Percentiles rank a stretch among this genome's conserved stretches.
phyloP scores from a whole-genome alignment of 2,329 filamentous ascomycete species.

The Venturia effusa region DNA sequence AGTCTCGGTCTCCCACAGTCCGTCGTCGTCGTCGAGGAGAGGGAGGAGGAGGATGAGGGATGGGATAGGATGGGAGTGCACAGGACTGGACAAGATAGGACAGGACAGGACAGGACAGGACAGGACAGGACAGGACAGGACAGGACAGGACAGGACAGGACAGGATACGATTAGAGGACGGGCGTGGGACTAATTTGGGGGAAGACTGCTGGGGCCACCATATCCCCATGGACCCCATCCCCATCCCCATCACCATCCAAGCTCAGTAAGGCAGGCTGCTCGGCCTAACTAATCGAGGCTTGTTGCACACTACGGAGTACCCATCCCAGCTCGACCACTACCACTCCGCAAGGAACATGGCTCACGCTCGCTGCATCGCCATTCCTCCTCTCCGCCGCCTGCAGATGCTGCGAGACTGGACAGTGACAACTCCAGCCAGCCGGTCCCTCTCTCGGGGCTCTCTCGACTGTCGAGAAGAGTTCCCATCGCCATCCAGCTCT shows the following conservation, averaged over 20 bases:
- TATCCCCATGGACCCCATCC: too few species aligned
- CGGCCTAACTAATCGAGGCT: not conserved
- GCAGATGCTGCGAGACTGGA: too few species aligned
- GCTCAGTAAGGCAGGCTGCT: too few species aligned
- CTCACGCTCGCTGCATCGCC: not conserved
- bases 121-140: too few species aligned
- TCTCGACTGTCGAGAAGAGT: not conserved
- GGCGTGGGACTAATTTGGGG: not conserved
- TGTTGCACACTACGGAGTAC: conserved; percentile 1
- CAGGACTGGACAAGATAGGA: too few species aligned
- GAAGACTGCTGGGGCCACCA: not conserved
- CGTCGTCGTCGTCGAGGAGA: not conserved
- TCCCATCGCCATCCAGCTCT: not conserved
- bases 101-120: too few species aligned
- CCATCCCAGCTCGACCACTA: not conserved
- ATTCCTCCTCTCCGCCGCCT: not conserved
- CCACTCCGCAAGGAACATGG: not conserved
- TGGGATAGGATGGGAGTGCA: too few species aligned
- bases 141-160: too few species aligned
- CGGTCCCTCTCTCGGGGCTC: too few species aligned
- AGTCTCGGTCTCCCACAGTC: too few species aligned
- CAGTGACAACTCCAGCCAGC: too few species aligned
- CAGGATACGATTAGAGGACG: not conserved
- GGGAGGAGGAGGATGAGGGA: not conserved
- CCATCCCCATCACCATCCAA: not conserved